Base-by-base conservation (phyloP, 441 rosid genomes). In the Populus hybrid region DNA sequence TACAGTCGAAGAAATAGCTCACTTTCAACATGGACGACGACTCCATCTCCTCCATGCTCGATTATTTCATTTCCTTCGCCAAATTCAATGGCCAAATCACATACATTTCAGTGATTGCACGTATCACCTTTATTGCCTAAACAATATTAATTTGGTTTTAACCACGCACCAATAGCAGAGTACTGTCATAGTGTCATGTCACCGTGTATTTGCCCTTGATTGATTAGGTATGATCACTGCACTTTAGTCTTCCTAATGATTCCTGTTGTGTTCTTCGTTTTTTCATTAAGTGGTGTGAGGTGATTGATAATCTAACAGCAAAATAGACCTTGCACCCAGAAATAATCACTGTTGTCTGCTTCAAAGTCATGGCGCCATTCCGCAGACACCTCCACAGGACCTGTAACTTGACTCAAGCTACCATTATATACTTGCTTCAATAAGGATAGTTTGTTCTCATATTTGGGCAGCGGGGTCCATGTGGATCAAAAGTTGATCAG, bases 241-340 rank as follows among this genome's bases (percentile, higher is more conserved):
- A 28, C 75, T 76, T 82, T 76, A 64, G 73, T 72, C 78, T 64
- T 40, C 59, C 53, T 70, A 46, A 68, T 80, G 67, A 80, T 77
- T 75, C 61, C 38, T 72, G 5, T 38, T 71, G 18, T n/a, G 24
- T n/a, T 74, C 70, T 76, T 28, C 11, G 65, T 65, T 34, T 3
- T 30, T 10, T 40, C 11, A 40, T 11, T 73, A 10, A 69, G 20
- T 59, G 38, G 57, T 26, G 53, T 30, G 67, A 65, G 75, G 71
- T 75, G 80, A 73, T 66, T 82, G 63, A 74, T 69, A 73, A 77
- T 71, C 77, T 38, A 67, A 77, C 78, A 30, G 35, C 63, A 57
- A 78, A 75, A 78, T 75, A 66, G 83, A 78, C 82, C 10, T 65
- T 68, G 32, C 57, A 67, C 80, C 81, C 26, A 64, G 50, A 64